Conservation (phyloP, 148 eudicot genomes). For the Gaultheria prostrata region DNA sequence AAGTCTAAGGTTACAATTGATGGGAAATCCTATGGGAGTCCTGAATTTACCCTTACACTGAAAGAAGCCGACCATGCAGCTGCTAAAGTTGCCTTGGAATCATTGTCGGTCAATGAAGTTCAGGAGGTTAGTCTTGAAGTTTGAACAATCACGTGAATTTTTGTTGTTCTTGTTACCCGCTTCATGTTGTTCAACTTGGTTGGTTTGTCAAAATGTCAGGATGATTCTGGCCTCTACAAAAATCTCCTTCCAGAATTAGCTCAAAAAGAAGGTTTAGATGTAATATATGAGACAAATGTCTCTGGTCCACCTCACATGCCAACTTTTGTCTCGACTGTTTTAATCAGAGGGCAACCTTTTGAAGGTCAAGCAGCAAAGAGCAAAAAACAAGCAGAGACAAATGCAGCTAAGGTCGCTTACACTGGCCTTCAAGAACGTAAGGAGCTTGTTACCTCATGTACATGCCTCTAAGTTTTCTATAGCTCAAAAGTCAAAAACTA, state of each 20-base stretch:
- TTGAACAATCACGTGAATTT: background rate
- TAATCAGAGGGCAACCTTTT: constrained; percentile 37
- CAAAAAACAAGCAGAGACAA: constrained; percentile 74
- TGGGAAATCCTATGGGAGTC: constrained; percentile 47
- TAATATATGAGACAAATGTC: constrained; percentile 39
- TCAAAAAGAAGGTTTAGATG: constrained; percentile 41
- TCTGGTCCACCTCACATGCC: constrained; percentile 63
- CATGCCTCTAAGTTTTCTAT: background rate
- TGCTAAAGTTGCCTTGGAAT: constrained; percentile 62
- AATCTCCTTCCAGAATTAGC: constrained; percentile 61
- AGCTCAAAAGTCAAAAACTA: background rate
- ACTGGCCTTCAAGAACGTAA: constrained; percentile 45
- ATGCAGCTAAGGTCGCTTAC: constrained; percentile 79
- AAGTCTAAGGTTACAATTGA: constrained; percentile 54
- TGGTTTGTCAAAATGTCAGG: constrained; percentile 32
- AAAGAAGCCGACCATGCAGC: constrained; percentile 88
- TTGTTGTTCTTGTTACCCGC: background rate
- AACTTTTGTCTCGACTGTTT: constrained; percentile 52
- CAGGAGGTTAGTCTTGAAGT: constrained; percentile 47
- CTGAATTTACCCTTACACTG: constrained; percentile 42
- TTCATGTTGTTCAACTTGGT: background rate
- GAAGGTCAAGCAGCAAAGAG: constrained; percentile 66
- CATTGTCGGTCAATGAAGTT: constrained; percentile 36
- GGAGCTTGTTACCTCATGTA: constrained; percentile 19
- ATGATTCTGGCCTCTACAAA: constrained; percentile 53